Evolutionary conservation across 257 asterid species (phyloP), one percentile per base, ranked within the genome.

Genomic region (Datura wrightii): DNA sequence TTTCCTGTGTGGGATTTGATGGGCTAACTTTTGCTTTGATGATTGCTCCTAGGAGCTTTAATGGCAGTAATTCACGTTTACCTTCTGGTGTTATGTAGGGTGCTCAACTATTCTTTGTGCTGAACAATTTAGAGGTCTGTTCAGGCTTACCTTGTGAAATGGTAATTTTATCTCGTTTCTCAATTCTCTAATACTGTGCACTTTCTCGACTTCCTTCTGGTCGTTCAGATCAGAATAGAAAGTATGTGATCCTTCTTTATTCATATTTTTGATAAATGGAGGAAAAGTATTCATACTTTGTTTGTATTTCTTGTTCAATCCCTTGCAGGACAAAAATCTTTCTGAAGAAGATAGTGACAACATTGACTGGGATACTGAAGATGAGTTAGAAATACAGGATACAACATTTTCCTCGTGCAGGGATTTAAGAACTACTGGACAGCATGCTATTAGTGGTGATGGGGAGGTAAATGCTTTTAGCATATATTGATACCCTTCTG

Each of bases 361-460:
- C 79, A 42, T 87, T 56, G 89, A 87, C 86, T 87, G 91, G 91
- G 82, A 85, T 84, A 87, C 91, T 24, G 91, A 87, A 10, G 91
- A 89, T 56, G 91, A 89, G 54, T 37, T 83, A 5, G 91, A 89
- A 66, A 85, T 74, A 44, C 85, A 71, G 79, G 79, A 71, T 5
- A 42, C 79, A 42, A 71, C 55, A 71, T 9, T 83, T 10, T 19
- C 86, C 50, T 79, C 82, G 36, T 48, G 62, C 48, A 52, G 82
- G 36, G 82, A 66, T 53, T 80, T 71, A 10, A 50, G 84, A 18
- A 55, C 74, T 80, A 65, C 79, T 10, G 46, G 67, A 39, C 31
- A 31, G 50, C 44, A 69, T 37, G 39, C 81, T 83, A 41, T 55
- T 78, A 62, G 4, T 80, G 36, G 66, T 55, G 80, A 83, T 48